Evolutionary conservation across 495 filamentous ascomycete genomes (phyloP), one percentile per base, ranked within the genome.

Genomic region (Acidomyces sp.): DNA sequence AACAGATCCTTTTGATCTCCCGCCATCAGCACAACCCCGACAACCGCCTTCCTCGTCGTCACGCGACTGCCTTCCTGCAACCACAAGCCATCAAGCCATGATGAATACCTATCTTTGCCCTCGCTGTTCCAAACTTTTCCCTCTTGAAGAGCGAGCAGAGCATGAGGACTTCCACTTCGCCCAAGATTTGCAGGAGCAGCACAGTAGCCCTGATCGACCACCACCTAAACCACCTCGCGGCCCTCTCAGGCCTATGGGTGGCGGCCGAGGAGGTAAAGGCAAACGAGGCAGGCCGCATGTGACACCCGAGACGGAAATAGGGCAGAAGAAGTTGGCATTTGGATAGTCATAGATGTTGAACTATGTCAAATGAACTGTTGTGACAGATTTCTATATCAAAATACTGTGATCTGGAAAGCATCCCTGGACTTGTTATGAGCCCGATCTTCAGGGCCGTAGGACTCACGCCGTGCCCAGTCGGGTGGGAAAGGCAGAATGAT

Each of bases 91-190:
- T 12, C 16, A 16, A 24, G 37, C 24, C 6, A 12, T 13, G 18
- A 20, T 24, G 21, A 15, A 38, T 24, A 13, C 3, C 34, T 74
- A 72, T 58, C 59, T 61, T 44, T 95, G 88, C 57, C 49, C 61
- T 36, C 74, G 71, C 32, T 95, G 90, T 62, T 67, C 67, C 37
- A 64, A 67, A 46, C 46, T 58, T 23, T 53, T 92, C 17, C 63
- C 62, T 9, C 57, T 62, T n/a, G 54, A 63, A 47, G 69, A 74
- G 24, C 65, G 76, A 53, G 70, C 75, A 37, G 85, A 82, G 62
- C 90, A 97, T 55, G 69, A 82, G 28, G 90, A 97, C 57, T 97
- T 86, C 82, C 90, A 97, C 64, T 84, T 94, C 60, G 90, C 90
- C 28, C 85, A 82, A 64, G 77, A 83, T 50, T 68, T 96, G 20